A percentile compares a stretch with the other conserved stretches of the same genome.
Evolutionary conservation across 441 rosid species (phyloP).

Genomic region (Pelargonium australe): DNA sequence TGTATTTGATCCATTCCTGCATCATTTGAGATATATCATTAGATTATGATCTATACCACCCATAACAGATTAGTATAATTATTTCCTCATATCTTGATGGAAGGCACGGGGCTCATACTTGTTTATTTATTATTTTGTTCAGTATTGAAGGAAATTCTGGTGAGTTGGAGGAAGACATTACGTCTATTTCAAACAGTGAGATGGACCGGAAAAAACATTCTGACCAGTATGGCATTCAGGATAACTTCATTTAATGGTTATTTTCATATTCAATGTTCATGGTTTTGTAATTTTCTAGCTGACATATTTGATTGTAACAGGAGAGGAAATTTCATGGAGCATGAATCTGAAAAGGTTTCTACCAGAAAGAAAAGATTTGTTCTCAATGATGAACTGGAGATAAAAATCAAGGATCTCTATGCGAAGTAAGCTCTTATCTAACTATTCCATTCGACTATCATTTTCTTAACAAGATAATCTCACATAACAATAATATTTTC

Average conservation of each 20-base stretch:
- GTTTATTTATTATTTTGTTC: slow-evolving; percentile 16
- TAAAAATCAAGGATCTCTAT: slow-evolving; percentile 58
- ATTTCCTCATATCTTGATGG: neutral
- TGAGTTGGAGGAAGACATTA: slow-evolving; percentile 24
- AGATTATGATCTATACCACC: neutral
- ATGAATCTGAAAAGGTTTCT: slow-evolving; percentile 35
- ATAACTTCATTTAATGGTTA: neutral
- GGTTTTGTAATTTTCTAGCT: slow-evolving; percentile 4
- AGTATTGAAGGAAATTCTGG: slow-evolving; percentile 22
- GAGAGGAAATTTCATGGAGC: slow-evolving; percentile 31
- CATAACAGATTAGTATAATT: neutral
- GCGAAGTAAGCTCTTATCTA: slow-evolving; percentile 48
- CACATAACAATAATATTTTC: neutral
- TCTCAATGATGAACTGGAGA: slow-evolving; percentile 56
- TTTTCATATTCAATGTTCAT: neutral
- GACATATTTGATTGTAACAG: slow-evolving; percentile 36
- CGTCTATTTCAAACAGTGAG: slow-evolving; percentile 20
- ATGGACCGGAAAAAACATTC: slow-evolving; percentile 22
- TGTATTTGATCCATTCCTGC: neutral
- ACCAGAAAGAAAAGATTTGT: slow-evolving; percentile 61
- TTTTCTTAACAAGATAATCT: neutral
- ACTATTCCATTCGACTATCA: slow-evolving; percentile 3
- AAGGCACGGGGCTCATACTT: neutral
- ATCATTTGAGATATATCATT: neutral
- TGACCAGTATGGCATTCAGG: slow-evolving; percentile 19